phyloP scores from a whole-genome alignment of 176 grass and related monocot genomes.

The Avena sativa region DNA sequence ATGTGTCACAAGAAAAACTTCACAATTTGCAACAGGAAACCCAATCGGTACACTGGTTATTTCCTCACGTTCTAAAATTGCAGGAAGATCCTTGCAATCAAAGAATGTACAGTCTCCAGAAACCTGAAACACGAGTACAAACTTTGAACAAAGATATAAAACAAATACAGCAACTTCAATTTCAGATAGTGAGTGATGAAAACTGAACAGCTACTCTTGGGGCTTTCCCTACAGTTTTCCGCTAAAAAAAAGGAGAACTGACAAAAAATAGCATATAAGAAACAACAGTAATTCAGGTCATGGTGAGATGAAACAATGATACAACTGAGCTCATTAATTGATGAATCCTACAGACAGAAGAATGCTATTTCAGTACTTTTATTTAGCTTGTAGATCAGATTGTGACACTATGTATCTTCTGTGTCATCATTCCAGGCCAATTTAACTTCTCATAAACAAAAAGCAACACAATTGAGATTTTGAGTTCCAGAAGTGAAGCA shows the following conservation, averaged over 20 bases:
- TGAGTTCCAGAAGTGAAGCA: not conserved
- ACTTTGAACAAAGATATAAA: conserved; percentile 25
- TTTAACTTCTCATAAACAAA: conserved; percentile 12
- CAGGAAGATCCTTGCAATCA: conserved; percentile 76
- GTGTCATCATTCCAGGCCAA: conserved; percentile 6
- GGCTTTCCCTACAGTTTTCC: no score
- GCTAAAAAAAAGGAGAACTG: no score
- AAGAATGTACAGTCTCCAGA: conserved; percentile 95
- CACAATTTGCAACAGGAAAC: conserved; percentile 82
- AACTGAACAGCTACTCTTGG: not conserved
- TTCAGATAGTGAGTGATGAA: not conserved
- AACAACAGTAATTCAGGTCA: not conserved
- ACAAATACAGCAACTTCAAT: not conserved
- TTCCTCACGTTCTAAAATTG: conserved; percentile 58
- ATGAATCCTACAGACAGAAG: not conserved
- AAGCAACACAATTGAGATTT: not conserved
- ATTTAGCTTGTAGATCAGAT: not conserved
- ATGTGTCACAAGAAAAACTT: conserved; percentile 54
- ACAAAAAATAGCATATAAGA: not conserved
- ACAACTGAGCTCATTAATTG: not conserved
- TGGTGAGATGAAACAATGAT: not conserved
- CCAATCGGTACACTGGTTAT: conserved; percentile 84
- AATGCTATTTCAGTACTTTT: not conserved
- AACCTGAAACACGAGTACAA: conserved; percentile 60
- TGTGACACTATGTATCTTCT: not conserved